A percentile compares a stretch with the other conserved stretches of the same genome.
phyloP scores from a whole-genome alignment of 1,284 basidiomycete species.

The Ustilago nuda region DNA sequence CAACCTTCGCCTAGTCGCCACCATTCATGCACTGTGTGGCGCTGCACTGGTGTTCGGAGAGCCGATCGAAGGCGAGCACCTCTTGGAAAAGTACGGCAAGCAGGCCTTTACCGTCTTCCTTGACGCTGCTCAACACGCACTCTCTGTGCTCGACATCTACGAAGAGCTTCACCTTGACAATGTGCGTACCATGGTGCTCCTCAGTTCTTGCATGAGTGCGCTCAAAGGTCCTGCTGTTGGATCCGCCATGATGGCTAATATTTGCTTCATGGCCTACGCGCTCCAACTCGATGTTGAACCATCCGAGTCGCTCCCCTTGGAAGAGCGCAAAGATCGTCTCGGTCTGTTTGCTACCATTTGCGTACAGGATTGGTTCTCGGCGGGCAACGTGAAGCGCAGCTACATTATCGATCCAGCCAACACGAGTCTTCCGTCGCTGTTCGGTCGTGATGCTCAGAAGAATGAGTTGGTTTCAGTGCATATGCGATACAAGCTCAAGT shows the following conservation, averaged over 20 bases:
- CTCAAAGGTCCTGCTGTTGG: constrained; percentile 54
- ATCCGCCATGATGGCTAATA: constrained; percentile 39
- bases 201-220: constrained; percentile 34
- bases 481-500: constrained; percentile 46
- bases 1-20: constrained; percentile 38
- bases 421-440: constrained; percentile 46
- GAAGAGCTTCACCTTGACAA: constrained; percentile 59
- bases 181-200: constrained; percentile 44
- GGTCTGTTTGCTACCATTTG: constrained; percentile 49
- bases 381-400: constrained; percentile 49
- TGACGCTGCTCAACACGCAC: constrained; percentile 49
- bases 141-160: constrained; percentile 54
- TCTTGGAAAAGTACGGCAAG: constrained; percentile 29
- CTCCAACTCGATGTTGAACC: constrained; percentile 61
- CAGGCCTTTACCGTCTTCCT: constrained; percentile 47
- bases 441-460: constrained; percentile 44
- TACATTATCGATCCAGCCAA: constrained; percentile 49
- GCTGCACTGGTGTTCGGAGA: constrained; percentile 41
- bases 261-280: constrained; percentile 51
- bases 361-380: constrained; percentile 53
- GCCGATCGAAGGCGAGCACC: constrained; percentile 26
- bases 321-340: constrained; percentile 54
- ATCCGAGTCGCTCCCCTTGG: constrained; percentile 37
- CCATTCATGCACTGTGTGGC: constrained; percentile 45
- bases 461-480: constrained; percentile 37